phyloP scores from a whole-genome alignment of 2,329 filamentous ascomycete species.

The Trichoderma semiorbis region DNA sequence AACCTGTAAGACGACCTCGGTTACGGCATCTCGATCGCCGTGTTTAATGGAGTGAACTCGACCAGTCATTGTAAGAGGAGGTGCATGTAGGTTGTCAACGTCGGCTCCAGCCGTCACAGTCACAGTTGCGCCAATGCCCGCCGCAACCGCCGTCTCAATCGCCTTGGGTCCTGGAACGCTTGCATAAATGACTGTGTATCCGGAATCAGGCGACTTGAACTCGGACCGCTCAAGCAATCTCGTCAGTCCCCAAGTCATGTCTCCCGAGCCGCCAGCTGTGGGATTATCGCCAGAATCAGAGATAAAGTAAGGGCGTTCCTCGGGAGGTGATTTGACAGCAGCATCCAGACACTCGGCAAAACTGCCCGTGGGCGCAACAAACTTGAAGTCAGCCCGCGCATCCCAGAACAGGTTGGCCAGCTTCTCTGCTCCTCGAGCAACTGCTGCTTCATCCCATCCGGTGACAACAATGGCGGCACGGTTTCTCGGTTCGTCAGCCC shows the following conservation, averaged over 20 bases:
- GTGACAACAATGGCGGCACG: constrained; percentile 49
- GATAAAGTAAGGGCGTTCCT: constrained; percentile 47
- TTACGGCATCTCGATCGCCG: constrained; percentile 45
- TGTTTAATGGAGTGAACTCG: constrained; percentile 47
- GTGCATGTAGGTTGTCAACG: constrained; percentile 46
- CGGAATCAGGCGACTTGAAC: constrained; percentile 34
- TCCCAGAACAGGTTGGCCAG: constrained; percentile 49
- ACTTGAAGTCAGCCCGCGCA: constrained; percentile 44
- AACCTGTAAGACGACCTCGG: constrained; percentile 49
- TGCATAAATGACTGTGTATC: constrained; percentile 48
- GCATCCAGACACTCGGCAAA: constrained; percentile 45
- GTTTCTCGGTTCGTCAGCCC: constrained; percentile 54
- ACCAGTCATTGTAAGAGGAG: constrained; percentile 49
- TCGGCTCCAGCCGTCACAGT: constrained; percentile 51
- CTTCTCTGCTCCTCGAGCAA: constrained; percentile 40
- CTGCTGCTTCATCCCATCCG: constrained; percentile 43
- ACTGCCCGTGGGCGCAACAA: constrained; percentile 49
- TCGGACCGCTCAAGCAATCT: constrained; percentile 44
- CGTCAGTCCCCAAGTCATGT: constrained; percentile 50
- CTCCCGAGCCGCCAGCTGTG: constrained; percentile 52
- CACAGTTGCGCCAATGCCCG: constrained; percentile 44
- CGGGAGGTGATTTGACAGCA: constrained; percentile 35
- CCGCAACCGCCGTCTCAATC: constrained; percentile 38
- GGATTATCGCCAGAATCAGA: constrained; percentile 56
- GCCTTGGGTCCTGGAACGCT: constrained; percentile 48